phyloP scores from a whole-genome alignment of 2,329 filamentous ascomycete species.

The Lasiodiplodia hormozganensis region DNA sequence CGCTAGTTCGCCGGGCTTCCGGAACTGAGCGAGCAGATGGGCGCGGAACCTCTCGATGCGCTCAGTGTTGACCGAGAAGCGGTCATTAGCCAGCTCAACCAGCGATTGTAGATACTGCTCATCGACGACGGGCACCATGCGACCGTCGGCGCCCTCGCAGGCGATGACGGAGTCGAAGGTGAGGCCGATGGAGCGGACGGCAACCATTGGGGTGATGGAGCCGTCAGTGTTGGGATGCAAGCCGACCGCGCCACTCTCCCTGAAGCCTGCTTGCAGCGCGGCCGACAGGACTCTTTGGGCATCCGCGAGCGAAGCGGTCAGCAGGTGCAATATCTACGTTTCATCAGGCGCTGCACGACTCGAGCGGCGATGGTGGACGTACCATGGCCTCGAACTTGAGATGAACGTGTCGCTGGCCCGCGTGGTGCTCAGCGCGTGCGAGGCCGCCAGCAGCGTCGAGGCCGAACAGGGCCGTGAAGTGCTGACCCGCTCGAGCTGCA shows the following conservation, averaged over 20 bases:
- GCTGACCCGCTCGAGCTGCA: constrained; percentile 24
- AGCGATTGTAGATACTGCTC: constrained; percentile 72
- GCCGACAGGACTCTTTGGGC: constrained; percentile 79
- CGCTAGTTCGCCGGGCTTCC: constrained; percentile 4
- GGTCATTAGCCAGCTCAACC: constrained; percentile 73
- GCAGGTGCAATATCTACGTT: constrained; percentile 81
- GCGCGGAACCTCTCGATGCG: constrained; percentile 70
- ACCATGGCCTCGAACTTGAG: constrained; percentile 98
- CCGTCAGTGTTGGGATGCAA: constrained; percentile 51
- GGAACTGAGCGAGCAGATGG: constrained; percentile 51
- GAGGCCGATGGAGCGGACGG: constrained; percentile 82
- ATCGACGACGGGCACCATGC: constrained; percentile 60
- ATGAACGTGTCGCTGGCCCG: constrained; percentile 65
- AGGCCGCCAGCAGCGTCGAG: constrained; percentile 37
- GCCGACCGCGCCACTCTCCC: constrained; percentile 86
- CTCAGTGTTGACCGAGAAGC: constrained; percentile 73
- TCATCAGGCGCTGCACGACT: constrained; percentile 35
- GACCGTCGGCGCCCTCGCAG: constrained; percentile 48
- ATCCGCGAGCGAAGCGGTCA: constrained; percentile 75
- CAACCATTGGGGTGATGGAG: constrained; percentile 74
- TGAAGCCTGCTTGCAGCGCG: constrained; percentile 82
- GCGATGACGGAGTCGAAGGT: constrained; percentile 84
- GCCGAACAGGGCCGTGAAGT: constrained; percentile 47
- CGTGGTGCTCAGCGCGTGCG: constrained; percentile 25
- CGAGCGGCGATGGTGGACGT: constrained; percentile 43